These are phyloP conservation scores for Phaffomyces antillensis DNA, from an alignment of 805 yeast species.

Conservation along the genomic window DNA sequence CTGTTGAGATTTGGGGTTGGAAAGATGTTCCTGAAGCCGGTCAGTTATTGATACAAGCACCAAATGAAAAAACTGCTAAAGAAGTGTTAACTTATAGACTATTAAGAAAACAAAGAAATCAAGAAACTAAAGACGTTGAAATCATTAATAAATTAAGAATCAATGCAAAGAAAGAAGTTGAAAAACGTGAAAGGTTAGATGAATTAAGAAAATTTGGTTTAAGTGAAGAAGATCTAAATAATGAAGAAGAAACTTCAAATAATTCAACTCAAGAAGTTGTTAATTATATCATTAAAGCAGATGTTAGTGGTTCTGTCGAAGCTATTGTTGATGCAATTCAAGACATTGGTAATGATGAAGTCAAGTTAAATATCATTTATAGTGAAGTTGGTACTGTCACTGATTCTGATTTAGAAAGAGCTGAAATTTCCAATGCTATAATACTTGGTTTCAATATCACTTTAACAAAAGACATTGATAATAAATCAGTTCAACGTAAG, in stretches of 20 bases:
- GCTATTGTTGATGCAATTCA: slow-evolving; percentile 80
- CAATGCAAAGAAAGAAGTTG: slow-evolving; percentile 44
- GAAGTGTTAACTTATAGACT: slow-evolving; percentile 61
- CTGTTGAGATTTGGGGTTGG: slow-evolving; percentile 93
- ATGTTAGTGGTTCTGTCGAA: slow-evolving; percentile 91
- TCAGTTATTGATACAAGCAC: slow-evolving; percentile 71
- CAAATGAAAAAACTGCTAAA: slow-evolving; percentile 67
- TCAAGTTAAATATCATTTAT: slow-evolving; percentile 58
- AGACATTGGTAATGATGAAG: slow-evolving; percentile 84
- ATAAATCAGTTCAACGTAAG: slow-evolving; percentile 48
- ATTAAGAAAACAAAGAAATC: slow-evolving; percentile 49
- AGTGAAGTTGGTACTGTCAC: slow-evolving; percentile 75
- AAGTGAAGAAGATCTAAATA: slow-evolving; percentile 27
- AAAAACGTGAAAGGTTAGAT: slow-evolving; percentile 45
- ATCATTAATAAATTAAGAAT: slow-evolving; percentile 61
- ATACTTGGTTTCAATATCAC: slow-evolving; percentile 75
- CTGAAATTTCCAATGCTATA: slow-evolving; percentile 61
- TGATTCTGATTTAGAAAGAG: slow-evolving; percentile 60
- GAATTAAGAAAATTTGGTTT: slow-evolving; percentile 59
- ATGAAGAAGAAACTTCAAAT: slow-evolving; percentile 15
- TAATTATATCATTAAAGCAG: slow-evolving; percentile 76
- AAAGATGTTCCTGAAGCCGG: slow-evolving; percentile 89
- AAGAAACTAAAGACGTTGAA: slow-evolving; percentile 60
- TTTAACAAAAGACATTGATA: slow-evolving; percentile 50
- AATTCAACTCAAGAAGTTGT: slow-evolving; percentile 26